Percentiles rank a stretch among this genome's conserved stretches.
phyloP scores from a whole-genome alignment of 345 rosid genomes.

The Carallia pectinifolia region DNA sequence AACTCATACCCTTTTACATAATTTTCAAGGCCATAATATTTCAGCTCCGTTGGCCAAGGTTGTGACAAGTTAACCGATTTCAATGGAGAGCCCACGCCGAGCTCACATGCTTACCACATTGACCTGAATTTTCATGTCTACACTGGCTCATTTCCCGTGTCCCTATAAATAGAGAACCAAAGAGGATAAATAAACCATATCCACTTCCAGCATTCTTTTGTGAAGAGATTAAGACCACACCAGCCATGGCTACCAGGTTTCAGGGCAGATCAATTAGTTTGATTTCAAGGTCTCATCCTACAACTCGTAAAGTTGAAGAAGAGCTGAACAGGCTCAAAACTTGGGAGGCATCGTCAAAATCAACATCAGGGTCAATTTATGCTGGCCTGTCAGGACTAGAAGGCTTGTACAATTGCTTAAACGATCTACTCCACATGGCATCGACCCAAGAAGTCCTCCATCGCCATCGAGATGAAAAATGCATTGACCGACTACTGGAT shows the following conservation, averaged over 20 bases:
- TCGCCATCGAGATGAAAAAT: slow-evolving; percentile 26
- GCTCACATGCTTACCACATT: slow-evolving; percentile 33
- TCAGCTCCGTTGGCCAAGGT: slow-evolving; percentile 29
- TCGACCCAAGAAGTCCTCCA: slow-evolving; percentile 52
- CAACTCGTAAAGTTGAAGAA: slow-evolving; percentile 41
- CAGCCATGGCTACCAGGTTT: slow-evolving; percentile 37
- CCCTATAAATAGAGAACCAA: slow-evolving; percentile 16
- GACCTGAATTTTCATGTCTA: not conserved
- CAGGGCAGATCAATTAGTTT: slow-evolving; percentile 65
- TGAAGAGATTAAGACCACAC: not conserved
- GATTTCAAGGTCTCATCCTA: slow-evolving; percentile 73
- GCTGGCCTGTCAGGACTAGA: slow-evolving; percentile 40
- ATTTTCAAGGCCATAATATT: slow-evolving; percentile 18
- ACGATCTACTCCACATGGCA: slow-evolving; percentile 55
- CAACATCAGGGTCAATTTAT: slow-evolving; percentile 38
- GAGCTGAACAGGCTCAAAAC: slow-evolving; percentile 47
- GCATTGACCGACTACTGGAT: slow-evolving; percentile 53
- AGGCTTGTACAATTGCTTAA: slow-evolving; percentile 42
- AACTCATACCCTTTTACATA: slow-evolving; percentile 26
- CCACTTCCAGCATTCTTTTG: slow-evolving; percentile 7
- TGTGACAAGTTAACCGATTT: slow-evolving; percentile 23
- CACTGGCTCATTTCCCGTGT: not conserved
- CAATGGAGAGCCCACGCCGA: slow-evolving; percentile 11
- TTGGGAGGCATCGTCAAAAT: slow-evolving; percentile 25
- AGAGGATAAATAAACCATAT: slow-evolving; percentile 13